Conservation (phyloP, 768 basidiomycete genomes). For the Amanita thiersii region DNA sequence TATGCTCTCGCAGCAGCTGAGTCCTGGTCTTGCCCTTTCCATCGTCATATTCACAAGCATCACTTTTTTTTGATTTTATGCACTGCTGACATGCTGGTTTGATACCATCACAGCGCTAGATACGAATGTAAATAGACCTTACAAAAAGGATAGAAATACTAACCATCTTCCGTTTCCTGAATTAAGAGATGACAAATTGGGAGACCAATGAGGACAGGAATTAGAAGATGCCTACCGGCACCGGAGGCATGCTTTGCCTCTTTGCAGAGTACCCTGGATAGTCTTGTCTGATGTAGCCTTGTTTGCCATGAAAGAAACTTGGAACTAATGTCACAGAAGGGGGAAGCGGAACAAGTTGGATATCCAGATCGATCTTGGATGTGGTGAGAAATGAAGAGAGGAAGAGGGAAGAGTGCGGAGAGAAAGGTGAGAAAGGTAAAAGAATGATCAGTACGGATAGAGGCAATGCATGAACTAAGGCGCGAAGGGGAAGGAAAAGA, state of each 20-base stretch:
- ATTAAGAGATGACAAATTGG: constrained; percentile 10
- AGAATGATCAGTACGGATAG: constrained; percentile 7
- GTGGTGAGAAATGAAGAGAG: constrained; percentile 21
- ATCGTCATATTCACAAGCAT: constrained; percentile 75
- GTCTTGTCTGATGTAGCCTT: constrained; percentile 25
- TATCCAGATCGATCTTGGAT: constrained; percentile 6
- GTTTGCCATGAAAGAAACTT: constrained; percentile 39
- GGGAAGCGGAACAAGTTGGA: constrained; percentile 8
- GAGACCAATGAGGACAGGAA: constrained; percentile 3
- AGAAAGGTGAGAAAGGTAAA: constrained; percentile 16
- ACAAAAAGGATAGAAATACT: constrained; percentile 8
- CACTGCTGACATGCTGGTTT: constrained; percentile 80
- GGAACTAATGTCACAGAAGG: constrained; percentile 13
- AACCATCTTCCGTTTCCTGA: constrained; percentile 68
- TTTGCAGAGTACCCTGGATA: constrained; percentile 41
- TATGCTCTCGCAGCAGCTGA: constrained; percentile 71
- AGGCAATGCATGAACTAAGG: constrained; percentile 18
- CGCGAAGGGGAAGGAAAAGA: constrained; percentile 14
- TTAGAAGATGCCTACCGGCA: constrained; percentile 43
- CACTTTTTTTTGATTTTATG: constrained; percentile 65
- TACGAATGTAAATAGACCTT: constrained; percentile 12
- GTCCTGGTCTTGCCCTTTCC: constrained; percentile 80
- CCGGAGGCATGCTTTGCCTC: constrained; percentile 65
- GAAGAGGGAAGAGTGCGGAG: constrained; percentile 5
- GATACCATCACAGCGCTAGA: constrained; percentile 66